These are phyloP conservation scores for Diplodia corticola DNA, from an alignment of 2,329 filamentous ascomycete species.

Conservation along the genomic window DNA sequence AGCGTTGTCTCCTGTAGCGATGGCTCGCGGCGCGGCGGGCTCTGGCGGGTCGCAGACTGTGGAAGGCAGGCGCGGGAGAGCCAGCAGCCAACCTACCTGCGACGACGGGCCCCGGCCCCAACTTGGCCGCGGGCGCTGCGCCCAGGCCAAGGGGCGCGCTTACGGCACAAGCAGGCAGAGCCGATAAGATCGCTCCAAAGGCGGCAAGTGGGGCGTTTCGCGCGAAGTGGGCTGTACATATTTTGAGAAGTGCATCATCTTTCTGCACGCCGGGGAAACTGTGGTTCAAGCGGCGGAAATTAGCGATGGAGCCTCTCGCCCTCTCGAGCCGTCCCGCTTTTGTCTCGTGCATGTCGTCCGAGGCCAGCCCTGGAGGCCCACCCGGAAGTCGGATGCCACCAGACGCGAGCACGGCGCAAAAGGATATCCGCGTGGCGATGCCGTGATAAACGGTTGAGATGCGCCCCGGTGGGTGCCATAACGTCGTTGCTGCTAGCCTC, in stretches of 20 bases:
- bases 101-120: not conserved
- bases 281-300: slow-evolving; percentile 1
- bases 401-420: slow-evolving; percentile 1
- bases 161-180: not conserved
- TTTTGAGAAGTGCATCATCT: slow-evolving; percentile 14
- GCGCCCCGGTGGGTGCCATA: slow-evolving; percentile 6
- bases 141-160: slow-evolving; percentile 13
- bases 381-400: slow-evolving; percentile 9
- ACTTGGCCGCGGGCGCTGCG: not conserved
- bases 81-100: not conserved
- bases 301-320: slow-evolving; percentile 14
- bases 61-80: not conserved
- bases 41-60: not conserved
- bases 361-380: slow-evolving; percentile 7
- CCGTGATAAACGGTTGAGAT: slow-evolving; percentile 18
- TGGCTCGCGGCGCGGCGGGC: not conserved
- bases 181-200: slow-evolving; percentile 20
- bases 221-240: slow-evolving; percentile 23
- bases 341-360: slow-evolving; percentile 16
- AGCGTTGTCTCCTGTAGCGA: not conserved
- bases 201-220: slow-evolving; percentile 21
- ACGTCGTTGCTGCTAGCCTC: slow-evolving; percentile 11
- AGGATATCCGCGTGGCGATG: slow-evolving; percentile 13
- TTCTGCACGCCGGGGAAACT: slow-evolving; percentile 19
- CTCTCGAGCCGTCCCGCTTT: slow-evolving; percentile 17